A percentile compares a stretch with the other conserved stretches of the same genome.
Conservation (phyloP, 768 basidiomycete species). For the Russula sp. region DNA sequence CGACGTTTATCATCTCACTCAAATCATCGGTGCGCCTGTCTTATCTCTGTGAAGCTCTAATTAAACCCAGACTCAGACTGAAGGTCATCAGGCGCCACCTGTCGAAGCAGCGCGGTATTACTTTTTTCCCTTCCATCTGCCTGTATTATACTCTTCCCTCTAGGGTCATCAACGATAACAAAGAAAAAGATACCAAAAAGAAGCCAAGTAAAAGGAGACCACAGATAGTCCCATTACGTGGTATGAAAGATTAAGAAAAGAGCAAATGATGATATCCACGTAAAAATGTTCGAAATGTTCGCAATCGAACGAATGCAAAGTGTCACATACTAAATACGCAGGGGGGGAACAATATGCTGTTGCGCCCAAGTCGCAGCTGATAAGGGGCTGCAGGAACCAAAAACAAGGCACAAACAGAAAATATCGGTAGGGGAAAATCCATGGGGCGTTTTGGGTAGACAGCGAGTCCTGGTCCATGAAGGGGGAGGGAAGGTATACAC, state of each 20-base stretch:
- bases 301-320: slow-evolving; percentile 4
- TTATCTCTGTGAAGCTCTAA: too few relatives aligned
- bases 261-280: slow-evolving; percentile 14
- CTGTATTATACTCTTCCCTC: neutral
- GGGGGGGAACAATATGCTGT: neutral
- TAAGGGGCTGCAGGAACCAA: neutral
- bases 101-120: neutral
- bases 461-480: slow-evolving; percentile 3
- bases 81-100: neutral
- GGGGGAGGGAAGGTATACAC: slow-evolving; percentile 23
- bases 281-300: slow-evolving; percentile 10
- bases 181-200: neutral
- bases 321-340: slow-evolving; percentile 13
- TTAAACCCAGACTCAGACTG: too few relatives aligned
- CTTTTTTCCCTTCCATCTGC: neutral
- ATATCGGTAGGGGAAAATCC: neutral
- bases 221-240: slow-evolving; percentile 10
- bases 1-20: neutral
- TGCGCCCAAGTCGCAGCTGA: neutral
- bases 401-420: neutral
- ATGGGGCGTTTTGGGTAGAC: neutral
- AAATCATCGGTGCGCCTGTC: too few relatives aligned
- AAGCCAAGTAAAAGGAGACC: neutral
- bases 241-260: slow-evolving; percentile 24
- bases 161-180: neutral